Percentiles rank a stretch among this genome's conserved stretches.
Conservation (phyloP, 2,329 filamentous ascomycete species). For the Parastagonospora avenae region DNA sequence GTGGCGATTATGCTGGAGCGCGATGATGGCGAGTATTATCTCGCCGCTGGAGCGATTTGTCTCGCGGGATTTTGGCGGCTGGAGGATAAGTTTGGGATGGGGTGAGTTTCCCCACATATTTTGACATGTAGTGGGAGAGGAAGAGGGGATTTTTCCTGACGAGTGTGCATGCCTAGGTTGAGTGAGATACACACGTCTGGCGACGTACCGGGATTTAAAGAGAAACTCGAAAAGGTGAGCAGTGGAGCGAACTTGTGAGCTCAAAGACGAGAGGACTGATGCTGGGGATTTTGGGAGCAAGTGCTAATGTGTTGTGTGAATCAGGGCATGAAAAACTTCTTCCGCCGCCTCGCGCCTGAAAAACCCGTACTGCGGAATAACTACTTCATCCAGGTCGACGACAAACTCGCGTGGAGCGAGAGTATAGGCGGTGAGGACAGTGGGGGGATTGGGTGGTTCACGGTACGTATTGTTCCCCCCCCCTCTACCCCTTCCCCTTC, state of each 20-base stretch:
- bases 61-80: conserved; percentile 85
- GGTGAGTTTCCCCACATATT: no score
- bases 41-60: conserved; percentile 76
- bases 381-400: conserved; percentile 88
- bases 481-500: neutral
- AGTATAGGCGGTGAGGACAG: conserved; percentile 77
- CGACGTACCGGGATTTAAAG: conserved; percentile 72
- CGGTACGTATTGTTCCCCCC: conserved; percentile 31
- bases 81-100: conserved; percentile 80
- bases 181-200: conserved; percentile 80
- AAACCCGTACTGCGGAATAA: conserved; percentile 74
- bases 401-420: conserved; percentile 73
- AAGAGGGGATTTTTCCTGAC: no score
- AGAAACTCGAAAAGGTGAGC: conserved; percentile 68
- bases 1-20: conserved; percentile 82
- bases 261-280: no score
- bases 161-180: no score
- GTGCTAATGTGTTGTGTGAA: no score
- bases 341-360: conserved; percentile 71
- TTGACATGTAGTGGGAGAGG: no score
- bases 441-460: conserved; percentile 70
- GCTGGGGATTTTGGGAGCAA: no score
- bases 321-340: conserved; percentile 78
- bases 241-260: no score
- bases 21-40: conserved; percentile 77